These are phyloP conservation scores for Populus deltoides DNA, from an alignment of 345 rosid genomes.

Conservation along the genomic window DNA sequence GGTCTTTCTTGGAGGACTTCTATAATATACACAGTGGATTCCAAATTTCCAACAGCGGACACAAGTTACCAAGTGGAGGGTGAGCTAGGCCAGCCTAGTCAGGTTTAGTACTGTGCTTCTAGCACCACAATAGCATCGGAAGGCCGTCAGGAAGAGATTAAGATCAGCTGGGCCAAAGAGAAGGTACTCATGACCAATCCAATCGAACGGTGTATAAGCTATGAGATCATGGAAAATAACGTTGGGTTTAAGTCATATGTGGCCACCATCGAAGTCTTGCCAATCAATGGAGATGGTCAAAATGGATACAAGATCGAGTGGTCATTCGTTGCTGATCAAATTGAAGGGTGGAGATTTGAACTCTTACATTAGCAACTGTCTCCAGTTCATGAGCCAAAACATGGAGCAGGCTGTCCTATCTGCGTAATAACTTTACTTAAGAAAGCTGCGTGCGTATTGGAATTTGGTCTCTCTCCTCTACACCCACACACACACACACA, in stretches of 20 bases:
- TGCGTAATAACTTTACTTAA: no score
- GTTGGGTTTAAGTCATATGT: conserved; percentile 46
- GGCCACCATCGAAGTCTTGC: conserved; percentile 41
- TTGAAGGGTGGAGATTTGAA: conserved; percentile 48
- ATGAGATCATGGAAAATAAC: conserved; percentile 43
- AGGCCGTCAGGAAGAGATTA: not conserved
- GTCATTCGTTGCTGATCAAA: conserved; percentile 37
- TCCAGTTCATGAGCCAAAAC: conserved; percentile 43
- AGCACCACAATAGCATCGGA: not conserved
- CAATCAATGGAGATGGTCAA: not conserved
- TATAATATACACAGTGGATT: conserved; percentile 9
- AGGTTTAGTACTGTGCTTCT: conserved; percentile 2
- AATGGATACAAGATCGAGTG: conserved; percentile 2
- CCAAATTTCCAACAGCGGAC: not conserved
- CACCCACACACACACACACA: no score
- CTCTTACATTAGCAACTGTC: conserved; percentile 27
- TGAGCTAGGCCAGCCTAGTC: conserved; percentile 16
- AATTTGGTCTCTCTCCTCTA: no score
- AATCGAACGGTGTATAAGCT: not conserved
- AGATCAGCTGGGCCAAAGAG: conserved; percentile 5
- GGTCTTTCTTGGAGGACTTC: conserved; percentile 24
- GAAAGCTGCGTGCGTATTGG: no score
- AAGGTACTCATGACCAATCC: not conserved
- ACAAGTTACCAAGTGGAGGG: conserved; percentile 11
- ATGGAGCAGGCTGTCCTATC: conserved; percentile 35